These are phyloP conservation scores for Colletotrichum sp. DNA, from an alignment of 2,329 filamentous ascomycete genomes.

Conservation along the genomic window DNA sequence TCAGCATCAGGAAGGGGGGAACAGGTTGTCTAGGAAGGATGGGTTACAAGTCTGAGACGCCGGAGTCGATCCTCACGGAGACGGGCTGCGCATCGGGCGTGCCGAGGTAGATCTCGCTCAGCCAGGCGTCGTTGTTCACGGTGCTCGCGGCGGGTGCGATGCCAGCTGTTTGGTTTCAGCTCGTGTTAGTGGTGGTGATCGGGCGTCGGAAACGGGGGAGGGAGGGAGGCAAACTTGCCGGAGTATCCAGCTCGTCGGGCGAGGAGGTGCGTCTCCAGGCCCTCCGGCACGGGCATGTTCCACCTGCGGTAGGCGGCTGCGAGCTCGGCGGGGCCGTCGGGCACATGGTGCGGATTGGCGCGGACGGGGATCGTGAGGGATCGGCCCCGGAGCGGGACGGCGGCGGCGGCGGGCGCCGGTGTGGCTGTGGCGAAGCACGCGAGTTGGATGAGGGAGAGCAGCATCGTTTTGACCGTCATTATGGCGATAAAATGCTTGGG, in stretches of 20 bases:
- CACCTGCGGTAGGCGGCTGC: conserved; percentile 10
- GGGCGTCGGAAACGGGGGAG: background rate
- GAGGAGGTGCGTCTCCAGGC: background rate
- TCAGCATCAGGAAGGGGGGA: too few relatives aligned
- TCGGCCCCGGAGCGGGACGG: background rate
- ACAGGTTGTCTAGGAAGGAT: too few relatives aligned
- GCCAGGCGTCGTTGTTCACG: background rate
- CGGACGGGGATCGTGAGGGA: conserved; percentile 2
- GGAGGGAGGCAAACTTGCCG: background rate
- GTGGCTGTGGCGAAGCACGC: background rate
- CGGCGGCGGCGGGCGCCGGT: background rate
- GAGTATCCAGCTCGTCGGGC: conserved; percentile 4
- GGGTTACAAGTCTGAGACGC: conserved; percentile 14
- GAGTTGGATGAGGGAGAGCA: background rate
- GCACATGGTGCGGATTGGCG: conserved; percentile 1
- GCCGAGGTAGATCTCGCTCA: conserved; percentile 13
- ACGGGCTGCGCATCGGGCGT: background rate
- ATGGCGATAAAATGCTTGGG: background rate
- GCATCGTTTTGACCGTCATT: background rate
- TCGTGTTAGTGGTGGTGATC: background rate
- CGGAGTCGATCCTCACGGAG: conserved; percentile 15
- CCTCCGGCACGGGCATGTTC: conserved; percentile 9
- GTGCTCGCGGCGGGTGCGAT: background rate
- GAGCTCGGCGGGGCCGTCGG: conserved; percentile 10
- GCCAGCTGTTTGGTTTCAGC: background rate